Conservation (phyloP, 2,329 filamentous ascomycete genomes). For the Waltergamsia citrina region DNA sequence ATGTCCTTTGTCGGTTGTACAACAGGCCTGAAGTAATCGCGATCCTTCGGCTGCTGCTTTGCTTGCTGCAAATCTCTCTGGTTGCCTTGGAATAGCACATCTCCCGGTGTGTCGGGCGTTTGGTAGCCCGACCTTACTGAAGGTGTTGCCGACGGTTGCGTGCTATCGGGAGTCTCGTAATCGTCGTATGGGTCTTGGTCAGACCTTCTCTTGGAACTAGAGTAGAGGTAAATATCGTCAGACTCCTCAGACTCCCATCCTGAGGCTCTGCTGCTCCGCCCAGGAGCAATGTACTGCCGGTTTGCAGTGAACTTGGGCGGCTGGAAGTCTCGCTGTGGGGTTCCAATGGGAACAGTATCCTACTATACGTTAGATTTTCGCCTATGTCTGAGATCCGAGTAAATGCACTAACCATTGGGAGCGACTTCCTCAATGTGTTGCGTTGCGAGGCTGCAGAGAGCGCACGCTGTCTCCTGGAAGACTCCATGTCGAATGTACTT, state of each 20-base stretch:
- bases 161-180: not conserved
- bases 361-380: no score
- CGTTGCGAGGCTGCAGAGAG: no score
- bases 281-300: constrained; percentile 1
- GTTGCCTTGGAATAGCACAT: no score
- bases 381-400: no score
- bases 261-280: no score
- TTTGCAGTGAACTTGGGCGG: constrained; percentile 2
- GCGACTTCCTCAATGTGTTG: no score
- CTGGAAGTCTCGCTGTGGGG: not conserved
- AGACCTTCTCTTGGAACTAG: not conserved
- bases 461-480: no score
- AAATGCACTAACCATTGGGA: no score
- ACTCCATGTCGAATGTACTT: no score
- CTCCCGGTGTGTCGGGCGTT: not conserved
- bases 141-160: not conserved
- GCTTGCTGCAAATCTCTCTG: no score
- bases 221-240: no score
- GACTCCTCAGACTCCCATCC: constrained; percentile 2
- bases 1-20: not conserved
- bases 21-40: constrained; percentile 2
- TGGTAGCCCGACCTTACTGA: constrained; percentile 1
- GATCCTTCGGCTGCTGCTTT: not conserved
- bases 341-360: no score
- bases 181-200: not conserved